Evolutionary conservation across 2,329 filamentous ascomycete species (phyloP).

Genomic region (Exophiala viscosa): DNA sequence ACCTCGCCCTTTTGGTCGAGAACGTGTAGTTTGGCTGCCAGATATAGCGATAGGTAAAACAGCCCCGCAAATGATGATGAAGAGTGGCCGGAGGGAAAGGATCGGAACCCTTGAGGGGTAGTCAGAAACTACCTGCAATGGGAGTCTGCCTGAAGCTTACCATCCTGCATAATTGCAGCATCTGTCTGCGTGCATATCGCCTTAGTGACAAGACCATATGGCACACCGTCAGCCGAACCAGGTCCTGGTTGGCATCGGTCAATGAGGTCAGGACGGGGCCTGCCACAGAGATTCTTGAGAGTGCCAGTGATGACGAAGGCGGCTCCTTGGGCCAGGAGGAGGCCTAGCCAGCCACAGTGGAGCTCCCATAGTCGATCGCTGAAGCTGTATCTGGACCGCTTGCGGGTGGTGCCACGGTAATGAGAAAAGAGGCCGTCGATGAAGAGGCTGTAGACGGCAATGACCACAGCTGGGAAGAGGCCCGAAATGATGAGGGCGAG

Average conservation of each 20-base stretch:
- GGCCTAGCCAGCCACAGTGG: constrained; percentile 58
- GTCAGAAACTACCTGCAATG: constrained; percentile 2
- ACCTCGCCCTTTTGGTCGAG: constrained; percentile 59
- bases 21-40: constrained; percentile 58
- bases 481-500: constrained; percentile 49
- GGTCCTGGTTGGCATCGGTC: constrained; percentile 47
- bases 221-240: constrained; percentile 35
- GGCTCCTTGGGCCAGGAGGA: constrained; percentile 52
- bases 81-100: constrained; percentile 36
- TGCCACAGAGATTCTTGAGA: constrained; percentile 58
- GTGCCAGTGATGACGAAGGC: constrained; percentile 57
- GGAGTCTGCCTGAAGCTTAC: constrained; percentile 30
- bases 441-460: constrained; percentile 54
- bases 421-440: constrained; percentile 59
- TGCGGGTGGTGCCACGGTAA: constrained; percentile 36
- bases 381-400: constrained; percentile 45
- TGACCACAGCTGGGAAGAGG: constrained; percentile 49
- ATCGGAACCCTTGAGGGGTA: constrained; percentile 17
- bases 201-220: constrained; percentile 44
- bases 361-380: constrained; percentile 60
- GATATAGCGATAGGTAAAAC: constrained; percentile 58
- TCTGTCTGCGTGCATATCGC: constrained; percentile 52
- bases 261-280: constrained; percentile 59
- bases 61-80: constrained; percentile 56
- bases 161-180: constrained; percentile 53